Percentiles rank a stretch among this genome's conserved stretches.
Conservation (phyloP, 805 yeast species). For the Candida sakaeoensis region DNA sequence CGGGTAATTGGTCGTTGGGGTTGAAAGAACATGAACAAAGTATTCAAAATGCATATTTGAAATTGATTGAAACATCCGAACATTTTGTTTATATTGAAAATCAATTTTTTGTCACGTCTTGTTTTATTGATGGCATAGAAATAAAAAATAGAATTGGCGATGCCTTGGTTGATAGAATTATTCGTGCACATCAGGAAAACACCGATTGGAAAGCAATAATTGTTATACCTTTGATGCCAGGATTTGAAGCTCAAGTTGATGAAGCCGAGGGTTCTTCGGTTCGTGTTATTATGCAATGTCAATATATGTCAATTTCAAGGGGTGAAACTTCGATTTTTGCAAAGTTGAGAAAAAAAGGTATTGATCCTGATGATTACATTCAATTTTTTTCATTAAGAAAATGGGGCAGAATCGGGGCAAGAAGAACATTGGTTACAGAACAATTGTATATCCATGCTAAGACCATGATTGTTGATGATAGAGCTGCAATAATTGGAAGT, state of each 20-base stretch:
- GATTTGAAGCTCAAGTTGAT: slow-evolving; percentile 91
- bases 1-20: slow-evolving; percentile 93
- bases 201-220: slow-evolving; percentile 87
- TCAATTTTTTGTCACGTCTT: slow-evolving; percentile 91
- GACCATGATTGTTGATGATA: slow-evolving; percentile 85
- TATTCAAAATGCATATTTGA: slow-evolving; percentile 88
- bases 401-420: slow-evolving; percentile 90
- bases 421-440: slow-evolving; percentile 73
- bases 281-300: slow-evolving; percentile 94
- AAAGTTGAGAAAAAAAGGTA: slow-evolving; percentile 70
- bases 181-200: slow-evolving; percentile 75
- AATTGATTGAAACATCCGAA: slow-evolving; percentile 84
- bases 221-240: slow-evolving; percentile 95
- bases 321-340: slow-evolving; percentile 88
- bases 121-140: slow-evolving; percentile 76
- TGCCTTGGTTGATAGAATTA: slow-evolving; percentile 94
- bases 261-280: slow-evolving; percentile 93
- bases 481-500: slow-evolving; percentile 91
- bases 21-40: slow-evolving; percentile 80
- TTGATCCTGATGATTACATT: slow-evolving; percentile 86
- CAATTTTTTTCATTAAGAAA: slow-evolving; percentile 89
- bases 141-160: slow-evolving; percentile 90
- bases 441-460: slow-evolving; percentile 94
- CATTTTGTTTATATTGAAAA: slow-evolving; percentile 94
- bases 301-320: slow-evolving; percentile 86